A percentile compares a stretch with the other conserved stretches of the same genome.
phyloP scores from a whole-genome alignment of 768 basidiomycete species.

The Galerina marginata region DNA sequence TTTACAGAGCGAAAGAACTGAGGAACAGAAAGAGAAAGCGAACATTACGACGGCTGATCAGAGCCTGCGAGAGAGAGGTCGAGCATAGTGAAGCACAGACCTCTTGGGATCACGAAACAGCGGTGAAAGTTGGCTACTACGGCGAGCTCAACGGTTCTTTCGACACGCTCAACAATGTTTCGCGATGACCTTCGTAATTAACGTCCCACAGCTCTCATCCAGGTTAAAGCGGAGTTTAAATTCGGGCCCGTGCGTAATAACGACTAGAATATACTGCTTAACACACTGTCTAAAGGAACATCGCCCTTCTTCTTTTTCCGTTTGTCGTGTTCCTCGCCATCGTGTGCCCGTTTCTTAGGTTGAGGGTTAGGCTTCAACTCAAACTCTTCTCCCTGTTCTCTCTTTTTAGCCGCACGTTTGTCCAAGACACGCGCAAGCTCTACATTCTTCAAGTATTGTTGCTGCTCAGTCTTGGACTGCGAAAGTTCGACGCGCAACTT shows the following conservation, averaged over 20 bases:
- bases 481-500: slow-evolving; percentile 91
- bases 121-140: slow-evolving; percentile 48
- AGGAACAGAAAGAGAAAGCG: slow-evolving; percentile 59
- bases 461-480: slow-evolving; percentile 87
- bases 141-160: slow-evolving; percentile 48
- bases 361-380: slow-evolving; percentile 42
- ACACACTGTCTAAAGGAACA: slow-evolving; percentile 43
- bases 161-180: slow-evolving; percentile 55
- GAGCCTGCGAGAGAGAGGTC: slow-evolving; percentile 77
- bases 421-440: slow-evolving; percentile 88
- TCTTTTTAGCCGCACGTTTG: slow-evolving; percentile 75
- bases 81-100: slow-evolving; percentile 94
- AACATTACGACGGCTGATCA: slow-evolving; percentile 66
- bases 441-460: slow-evolving; percentile 92
- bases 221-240: slow-evolving; percentile 50
- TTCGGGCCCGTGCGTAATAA: slow-evolving; percentile 40
- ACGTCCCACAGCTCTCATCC: slow-evolving; percentile 24
- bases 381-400: slow-evolving; percentile 60
- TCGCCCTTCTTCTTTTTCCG: slow-evolving; percentile 35
- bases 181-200: slow-evolving; percentile 58
- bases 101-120: slow-evolving; percentile 74
- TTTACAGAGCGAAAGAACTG: slow-evolving; percentile 60
- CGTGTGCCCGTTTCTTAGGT: slow-evolving; percentile 31
- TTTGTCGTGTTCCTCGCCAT: slow-evolving; percentile 27
- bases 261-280: slow-evolving; percentile 57